Evolutionary conservation across 1,284 basidiomycete species (phyloP).

Genomic region (Ustilago vetiveriae): DNA sequence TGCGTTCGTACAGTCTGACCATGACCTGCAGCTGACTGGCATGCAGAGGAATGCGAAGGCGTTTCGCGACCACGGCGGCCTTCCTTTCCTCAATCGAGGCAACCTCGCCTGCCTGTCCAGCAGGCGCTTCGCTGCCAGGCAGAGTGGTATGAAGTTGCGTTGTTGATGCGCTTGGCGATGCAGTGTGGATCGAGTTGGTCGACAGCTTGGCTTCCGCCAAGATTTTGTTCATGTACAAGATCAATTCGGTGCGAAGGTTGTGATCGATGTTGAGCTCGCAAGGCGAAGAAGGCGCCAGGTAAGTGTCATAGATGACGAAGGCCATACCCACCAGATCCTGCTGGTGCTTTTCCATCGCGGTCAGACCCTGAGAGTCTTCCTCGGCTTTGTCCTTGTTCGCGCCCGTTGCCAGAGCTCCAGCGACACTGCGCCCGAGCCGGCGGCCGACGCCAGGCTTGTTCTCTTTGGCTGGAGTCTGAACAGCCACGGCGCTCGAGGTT

Average conservation of each 20-base stretch:
- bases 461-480: slow-evolving; percentile 51
- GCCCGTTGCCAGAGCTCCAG: slow-evolving; percentile 63
- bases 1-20: slow-evolving; percentile 92
- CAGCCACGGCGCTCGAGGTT: slow-evolving; percentile 86
- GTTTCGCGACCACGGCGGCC: slow-evolving; percentile 37
- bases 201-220: slow-evolving; percentile 48
- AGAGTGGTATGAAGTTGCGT: slow-evolving; percentile 18
- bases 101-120: slow-evolving; percentile 8
- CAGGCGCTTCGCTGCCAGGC: slow-evolving; percentile 16
- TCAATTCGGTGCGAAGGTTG: slow-evolving; percentile 89
- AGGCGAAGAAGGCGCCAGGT: slow-evolving; percentile 91
- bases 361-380: slow-evolving; percentile 39
- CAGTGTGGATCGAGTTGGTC: slow-evolving; percentile 5
- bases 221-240: slow-evolving; percentile 82
- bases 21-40: slow-evolving; percentile 86
- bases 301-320: slow-evolving; percentile 92
- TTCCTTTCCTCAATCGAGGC: slow-evolving; percentile 73
- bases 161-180: slow-evolving; percentile 32
- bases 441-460: slow-evolving; percentile 33
- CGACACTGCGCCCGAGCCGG: slow-evolving; percentile 75
- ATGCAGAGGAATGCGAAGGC: slow-evolving; percentile 53
- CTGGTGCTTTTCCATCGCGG: slow-evolving; percentile 93
- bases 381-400: slow-evolving; percentile 26
- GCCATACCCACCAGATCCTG: slow-evolving; percentile 92
- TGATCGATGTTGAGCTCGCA: slow-evolving; percentile 99